Conservation (phyloP, 2,329 filamentous ascomycete species). For the Aspergillus nomiae region DNA sequence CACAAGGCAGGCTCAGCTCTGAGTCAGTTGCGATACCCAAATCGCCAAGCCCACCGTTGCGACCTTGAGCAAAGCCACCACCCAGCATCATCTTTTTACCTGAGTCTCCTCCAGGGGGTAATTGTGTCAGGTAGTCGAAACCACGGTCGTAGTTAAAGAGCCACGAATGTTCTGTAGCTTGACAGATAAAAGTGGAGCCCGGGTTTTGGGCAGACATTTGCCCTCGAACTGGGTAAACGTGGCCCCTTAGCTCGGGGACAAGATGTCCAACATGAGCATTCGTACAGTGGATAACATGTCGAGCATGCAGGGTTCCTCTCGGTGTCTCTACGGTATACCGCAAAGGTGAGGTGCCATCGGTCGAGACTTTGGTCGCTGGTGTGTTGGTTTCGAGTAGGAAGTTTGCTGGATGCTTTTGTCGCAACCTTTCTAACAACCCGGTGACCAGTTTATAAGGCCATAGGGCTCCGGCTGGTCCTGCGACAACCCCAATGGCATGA, state of each 20-base stretch:
- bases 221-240: slow-evolving; percentile 41
- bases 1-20: slow-evolving; percentile 25
- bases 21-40: slow-evolving; percentile 54
- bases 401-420: slow-evolving; percentile 35
- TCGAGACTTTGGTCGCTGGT: slow-evolving; percentile 16
- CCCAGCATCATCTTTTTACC: slow-evolving; percentile 56
- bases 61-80: slow-evolving; percentile 52
- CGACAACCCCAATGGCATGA: slow-evolving; percentile 25
- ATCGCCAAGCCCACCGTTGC: slow-evolving; percentile 47
- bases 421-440: slow-evolving; percentile 21
- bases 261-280: slow-evolving; percentile 58
- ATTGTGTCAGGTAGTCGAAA: slow-evolving; percentile 58
- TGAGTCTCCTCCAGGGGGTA: slow-evolving; percentile 25
- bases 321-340: slow-evolving; percentile 49
- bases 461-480: slow-evolving; percentile 31
- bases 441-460: slow-evolving; percentile 39
- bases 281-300: slow-evolving; percentile 60
- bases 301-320: slow-evolving; percentile 48
- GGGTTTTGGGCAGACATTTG: slow-evolving; percentile 47
- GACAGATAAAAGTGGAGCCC: slow-evolving; percentile 27
- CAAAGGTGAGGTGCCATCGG: not conserved
- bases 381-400: slow-evolving; percentile 29
- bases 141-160: slow-evolving; percentile 50
- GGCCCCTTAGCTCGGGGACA: slow-evolving; percentile 47
- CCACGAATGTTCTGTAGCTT: slow-evolving; percentile 51